Evolutionary conservation across 2,329 filamentous ascomycete species (phyloP).

Genomic region (Apiospora koreana): DNA sequence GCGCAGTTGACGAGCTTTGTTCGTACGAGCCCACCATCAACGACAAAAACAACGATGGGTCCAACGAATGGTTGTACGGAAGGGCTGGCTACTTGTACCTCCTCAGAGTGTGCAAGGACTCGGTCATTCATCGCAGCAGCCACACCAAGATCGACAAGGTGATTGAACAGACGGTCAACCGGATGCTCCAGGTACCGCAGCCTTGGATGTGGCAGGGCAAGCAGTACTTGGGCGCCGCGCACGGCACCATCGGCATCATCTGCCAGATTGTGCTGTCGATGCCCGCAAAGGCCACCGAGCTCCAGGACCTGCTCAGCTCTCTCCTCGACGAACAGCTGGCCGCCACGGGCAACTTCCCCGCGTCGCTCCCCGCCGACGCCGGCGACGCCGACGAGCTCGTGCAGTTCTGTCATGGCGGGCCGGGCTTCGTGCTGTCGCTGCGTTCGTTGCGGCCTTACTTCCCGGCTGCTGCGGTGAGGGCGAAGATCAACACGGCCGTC

Average conservation of each 20-base stretch:
- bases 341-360: conserved; percentile 65
- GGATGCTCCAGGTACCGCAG: conserved; percentile 54
- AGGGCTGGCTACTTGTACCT: conserved; percentile 69
- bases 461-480: conserved; percentile 48
- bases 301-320: conserved; percentile 53
- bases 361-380: conserved; percentile 41
- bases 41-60: conserved; percentile 43
- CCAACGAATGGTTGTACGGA: conserved; percentile 67
- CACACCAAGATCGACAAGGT: conserved; percentile 56
- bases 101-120: conserved; percentile 58
- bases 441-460: conserved; percentile 57
- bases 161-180: conserved; percentile 57
- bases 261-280: conserved; percentile 66
- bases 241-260: conserved; percentile 70
- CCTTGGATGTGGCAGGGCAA: conserved; percentile 66
- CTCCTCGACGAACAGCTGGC: conserved; percentile 61
- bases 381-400: conserved; percentile 42
- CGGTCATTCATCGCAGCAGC: conserved; percentile 29
- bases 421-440: conserved; percentile 62
- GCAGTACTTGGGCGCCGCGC: conserved; percentile 64
- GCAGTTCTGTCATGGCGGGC: conserved; percentile 69
- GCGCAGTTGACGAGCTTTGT: conserved; percentile 42
- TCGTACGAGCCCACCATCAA: conserved; percentile 44
- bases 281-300: conserved; percentile 51
- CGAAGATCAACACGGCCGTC: conserved; percentile 55